Evolutionary conservation across 176 grass and related monocot genomes (phyloP).

Genomic region (Triticum urartu): DNA sequence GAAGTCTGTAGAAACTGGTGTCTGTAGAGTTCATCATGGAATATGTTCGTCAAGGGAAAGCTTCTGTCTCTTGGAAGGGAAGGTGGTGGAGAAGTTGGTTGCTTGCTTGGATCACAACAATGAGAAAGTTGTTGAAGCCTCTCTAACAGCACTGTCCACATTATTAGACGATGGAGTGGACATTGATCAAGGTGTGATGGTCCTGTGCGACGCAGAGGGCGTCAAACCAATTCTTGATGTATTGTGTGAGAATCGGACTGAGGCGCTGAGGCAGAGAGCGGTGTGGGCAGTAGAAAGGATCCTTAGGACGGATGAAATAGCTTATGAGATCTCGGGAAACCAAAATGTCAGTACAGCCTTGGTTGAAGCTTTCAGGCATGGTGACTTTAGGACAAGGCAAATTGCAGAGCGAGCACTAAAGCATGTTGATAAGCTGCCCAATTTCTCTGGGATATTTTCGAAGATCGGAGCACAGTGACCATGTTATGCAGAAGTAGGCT

Average conservation of each 20-base stretch:
- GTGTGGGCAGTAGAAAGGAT: slow-evolving; percentile 97
- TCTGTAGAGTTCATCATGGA: slow-evolving; percentile 75
- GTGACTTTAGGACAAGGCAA: slow-evolving; percentile 86
- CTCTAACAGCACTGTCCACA: slow-evolving; percentile 77
- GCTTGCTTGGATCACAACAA: slow-evolving; percentile 87
- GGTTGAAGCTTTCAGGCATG: slow-evolving; percentile 91
- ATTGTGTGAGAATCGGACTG: slow-evolving; percentile 63
- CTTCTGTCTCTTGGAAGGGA: slow-evolving; percentile 91
- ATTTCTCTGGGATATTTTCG: slow-evolving; percentile 94
- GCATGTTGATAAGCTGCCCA: slow-evolving; percentile 95
- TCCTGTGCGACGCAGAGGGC: slow-evolving; percentile 75
- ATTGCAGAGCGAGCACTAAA: slow-evolving; percentile 88
- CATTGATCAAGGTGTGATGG: slow-evolving; percentile 79
- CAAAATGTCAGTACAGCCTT: slow-evolving; percentile 88
- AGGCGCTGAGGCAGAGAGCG: slow-evolving; percentile 58
- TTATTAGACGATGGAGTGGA: slow-evolving; percentile 87
- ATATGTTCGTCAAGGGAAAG: slow-evolving; percentile 80
- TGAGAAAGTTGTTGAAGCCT: slow-evolving; percentile 81
- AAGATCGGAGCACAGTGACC: slow-evolving; percentile 63
- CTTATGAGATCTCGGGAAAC: slow-evolving; percentile 81
- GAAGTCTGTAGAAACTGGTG: slow-evolving; percentile 51
- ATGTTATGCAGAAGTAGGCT: slow-evolving; percentile 21
- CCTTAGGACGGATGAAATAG: slow-evolving; percentile 70
- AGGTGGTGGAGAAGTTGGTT: slow-evolving; percentile 87
- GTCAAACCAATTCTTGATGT: slow-evolving; percentile 72